These are phyloP conservation scores for Ascochyta rabiei DNA, from an alignment of 2,329 filamentous ascomycete species.

Conservation along the genomic window DNA sequence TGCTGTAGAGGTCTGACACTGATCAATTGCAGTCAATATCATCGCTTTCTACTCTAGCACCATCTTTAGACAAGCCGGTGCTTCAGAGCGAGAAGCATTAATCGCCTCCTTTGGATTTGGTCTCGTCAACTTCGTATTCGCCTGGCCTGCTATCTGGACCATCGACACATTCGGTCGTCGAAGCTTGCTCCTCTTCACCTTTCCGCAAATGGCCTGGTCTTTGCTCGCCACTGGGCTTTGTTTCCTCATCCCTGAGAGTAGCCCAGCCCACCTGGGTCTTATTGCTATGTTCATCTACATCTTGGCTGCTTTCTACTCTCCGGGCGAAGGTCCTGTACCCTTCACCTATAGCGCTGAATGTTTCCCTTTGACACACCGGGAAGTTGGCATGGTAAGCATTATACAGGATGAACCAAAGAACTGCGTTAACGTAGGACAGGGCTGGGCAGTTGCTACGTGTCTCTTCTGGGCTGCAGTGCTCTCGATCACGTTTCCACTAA, in stretches of 20 bases:
- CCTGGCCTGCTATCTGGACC: conserved; percentile 70
- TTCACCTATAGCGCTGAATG: conserved; percentile 46
- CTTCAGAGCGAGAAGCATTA: conserved; percentile 22
- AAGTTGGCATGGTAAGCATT: conserved; percentile 43
- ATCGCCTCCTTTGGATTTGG: conserved; percentile 26
- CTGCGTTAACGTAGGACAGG: not conserved
- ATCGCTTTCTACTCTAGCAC: conserved; percentile 76
- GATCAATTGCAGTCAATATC: conserved; percentile 33
- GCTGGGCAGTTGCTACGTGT: conserved; percentile 69
- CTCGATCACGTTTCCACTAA: conserved; percentile 66
- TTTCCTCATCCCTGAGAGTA: conserved; percentile 25
- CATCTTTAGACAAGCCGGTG: conserved; percentile 63
- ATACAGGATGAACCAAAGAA: too few relatives aligned
- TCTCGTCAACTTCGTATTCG: conserved; percentile 21
- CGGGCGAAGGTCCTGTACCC: conserved; percentile 43
- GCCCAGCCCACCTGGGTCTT: conserved; percentile 50
- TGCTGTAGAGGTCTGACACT: not conserved
- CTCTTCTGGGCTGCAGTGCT: conserved; percentile 65
- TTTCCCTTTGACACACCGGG: conserved; percentile 68
- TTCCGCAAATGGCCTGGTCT: conserved; percentile 69
- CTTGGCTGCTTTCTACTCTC: conserved; percentile 53
- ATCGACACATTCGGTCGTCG: conserved; percentile 81
- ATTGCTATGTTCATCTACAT: conserved; percentile 62
- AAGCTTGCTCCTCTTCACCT: conserved; percentile 62
- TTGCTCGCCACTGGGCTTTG: conserved; percentile 65